Evolutionary conservation across 1,284 basidiomycete species (phyloP).

Genomic region (Trametes pubescens): DNA sequence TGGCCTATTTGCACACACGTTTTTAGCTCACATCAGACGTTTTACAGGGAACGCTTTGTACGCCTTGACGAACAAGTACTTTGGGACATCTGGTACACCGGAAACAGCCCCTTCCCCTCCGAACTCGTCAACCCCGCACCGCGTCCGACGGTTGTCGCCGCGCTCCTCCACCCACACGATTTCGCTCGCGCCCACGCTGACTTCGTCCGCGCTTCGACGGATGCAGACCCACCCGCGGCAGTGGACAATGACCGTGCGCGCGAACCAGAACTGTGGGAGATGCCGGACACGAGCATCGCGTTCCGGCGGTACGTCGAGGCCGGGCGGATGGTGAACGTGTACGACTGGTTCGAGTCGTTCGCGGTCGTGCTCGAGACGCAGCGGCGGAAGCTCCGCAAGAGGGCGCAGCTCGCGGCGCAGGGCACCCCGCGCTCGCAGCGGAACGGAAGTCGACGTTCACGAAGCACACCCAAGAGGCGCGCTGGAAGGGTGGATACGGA

Average conservation of each 20-base stretch:
- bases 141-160: slow-evolving; percentile 64
- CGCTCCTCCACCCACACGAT: slow-evolving; percentile 65
- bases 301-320: slow-evolving; percentile 79
- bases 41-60: slow-evolving; percentile 49
- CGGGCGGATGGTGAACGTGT: slow-evolving; percentile 80
- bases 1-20: not conserved
- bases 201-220: slow-evolving; percentile 21
- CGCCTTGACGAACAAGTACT: slow-evolving; percentile 59
- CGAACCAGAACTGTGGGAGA: slow-evolving; percentile 50
- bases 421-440: not conserved
- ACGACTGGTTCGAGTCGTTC: slow-evolving; percentile 84
- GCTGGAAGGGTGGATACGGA: slow-evolving; percentile 14
- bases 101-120: slow-evolving; percentile 64
- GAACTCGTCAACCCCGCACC: slow-evolving; percentile 79
- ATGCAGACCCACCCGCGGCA: slow-evolving; percentile 3
- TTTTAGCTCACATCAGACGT: not conserved
- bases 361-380: slow-evolving; percentile 66
- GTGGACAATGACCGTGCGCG: slow-evolving; percentile 35
- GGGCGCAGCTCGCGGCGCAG: not conserved
- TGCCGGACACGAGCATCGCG: slow-evolving; percentile 78
- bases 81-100: slow-evolving; percentile 79
- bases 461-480: slow-evolving; percentile 15
- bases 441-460: slow-evolving; percentile 6
- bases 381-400: slow-evolving; percentile 38
- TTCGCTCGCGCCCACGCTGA: slow-evolving; percentile 44